Percentiles rank a stretch among this genome's conserved stretches.
Evolutionary conservation across 1,284 basidiomycete genomes (phyloP).

Genomic region (Porodaedalea pini): DNA sequence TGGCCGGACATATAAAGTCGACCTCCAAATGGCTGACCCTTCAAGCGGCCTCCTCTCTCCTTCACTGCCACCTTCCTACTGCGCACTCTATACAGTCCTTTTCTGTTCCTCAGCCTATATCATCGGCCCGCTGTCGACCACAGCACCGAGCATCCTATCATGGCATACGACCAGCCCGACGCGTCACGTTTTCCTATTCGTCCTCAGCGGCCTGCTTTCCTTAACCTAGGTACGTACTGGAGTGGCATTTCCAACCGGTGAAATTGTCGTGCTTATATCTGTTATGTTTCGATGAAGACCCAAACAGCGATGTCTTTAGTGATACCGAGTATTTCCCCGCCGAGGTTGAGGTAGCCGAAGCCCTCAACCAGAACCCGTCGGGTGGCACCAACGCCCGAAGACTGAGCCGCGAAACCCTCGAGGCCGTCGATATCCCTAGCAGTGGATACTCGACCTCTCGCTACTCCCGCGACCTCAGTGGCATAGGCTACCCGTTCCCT

Average conservation of each 20-base stretch:
- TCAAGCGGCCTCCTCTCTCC: neutral
- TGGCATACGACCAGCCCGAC: neutral
- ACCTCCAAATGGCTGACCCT: neutral
- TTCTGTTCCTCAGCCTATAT: neutral
- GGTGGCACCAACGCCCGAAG: constrained; percentile 3
- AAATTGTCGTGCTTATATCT: neutral
- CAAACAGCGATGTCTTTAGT: neutral
- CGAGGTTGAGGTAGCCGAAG: neutral
- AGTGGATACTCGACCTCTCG: constrained; percentile 5
- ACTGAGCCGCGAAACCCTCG: neutral
- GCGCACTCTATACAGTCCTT: neutral
- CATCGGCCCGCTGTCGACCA: neutral
- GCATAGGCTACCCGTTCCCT: neutral
- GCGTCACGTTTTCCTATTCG: constrained; percentile 1
- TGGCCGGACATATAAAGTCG: neutral
- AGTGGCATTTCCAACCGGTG: neutral
- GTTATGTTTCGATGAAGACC: neutral
- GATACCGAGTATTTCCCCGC: constrained; percentile 7
- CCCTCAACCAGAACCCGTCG: neutral
- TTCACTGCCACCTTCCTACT: neutral
- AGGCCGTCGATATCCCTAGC: constrained; percentile 2
- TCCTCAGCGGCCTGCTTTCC: neutral
- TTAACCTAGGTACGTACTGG: neutral
- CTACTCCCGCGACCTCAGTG: neutral
- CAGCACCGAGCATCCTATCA: neutral